Conservation (phyloP, 2,329 filamentous ascomycete species). For the Aurifilum marmelostoma region DNA sequence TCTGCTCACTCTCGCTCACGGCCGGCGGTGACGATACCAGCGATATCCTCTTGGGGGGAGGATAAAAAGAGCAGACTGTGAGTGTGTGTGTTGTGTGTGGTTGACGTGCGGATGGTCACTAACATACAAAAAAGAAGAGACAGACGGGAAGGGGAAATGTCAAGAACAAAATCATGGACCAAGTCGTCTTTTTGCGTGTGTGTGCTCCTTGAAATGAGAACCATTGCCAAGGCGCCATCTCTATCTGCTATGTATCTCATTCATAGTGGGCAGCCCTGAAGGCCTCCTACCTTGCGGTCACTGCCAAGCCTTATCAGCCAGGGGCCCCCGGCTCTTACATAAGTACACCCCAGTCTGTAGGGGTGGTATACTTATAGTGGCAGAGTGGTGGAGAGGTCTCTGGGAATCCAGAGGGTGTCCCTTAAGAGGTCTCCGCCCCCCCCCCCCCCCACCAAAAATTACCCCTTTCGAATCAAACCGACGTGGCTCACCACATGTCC, state of each 20-base stretch:
- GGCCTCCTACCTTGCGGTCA: neutral
- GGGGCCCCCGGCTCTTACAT: too few species aligned
- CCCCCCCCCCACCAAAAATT: neutral
- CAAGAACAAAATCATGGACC: neutral
- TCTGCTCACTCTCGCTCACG: neutral
- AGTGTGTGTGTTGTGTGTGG: too few species aligned
- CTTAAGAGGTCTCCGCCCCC: too few species aligned
- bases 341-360: too few species aligned
- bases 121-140: neutral
- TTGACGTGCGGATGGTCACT: neutral
- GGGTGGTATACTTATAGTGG: too few species aligned
- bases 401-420: too few species aligned
- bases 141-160: too few species aligned
- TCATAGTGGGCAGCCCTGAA: too few species aligned
- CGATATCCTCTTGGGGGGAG: neutral
- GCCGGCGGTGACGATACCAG: neutral
- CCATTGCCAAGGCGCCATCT: neutral
- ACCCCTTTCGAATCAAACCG: neutral
- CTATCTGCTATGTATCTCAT: too few species aligned
- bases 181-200: neutral
- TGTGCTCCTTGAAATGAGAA: neutral
- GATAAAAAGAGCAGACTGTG: neutral
- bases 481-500: neutral
- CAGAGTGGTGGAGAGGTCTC: too few species aligned
- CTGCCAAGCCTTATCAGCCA: too few species aligned